Evolutionary conservation across 2,329 filamentous ascomycete genomes (phyloP), one percentile per base, ranked within the genome.

Genomic region (Diaporthe sp.): DNA sequence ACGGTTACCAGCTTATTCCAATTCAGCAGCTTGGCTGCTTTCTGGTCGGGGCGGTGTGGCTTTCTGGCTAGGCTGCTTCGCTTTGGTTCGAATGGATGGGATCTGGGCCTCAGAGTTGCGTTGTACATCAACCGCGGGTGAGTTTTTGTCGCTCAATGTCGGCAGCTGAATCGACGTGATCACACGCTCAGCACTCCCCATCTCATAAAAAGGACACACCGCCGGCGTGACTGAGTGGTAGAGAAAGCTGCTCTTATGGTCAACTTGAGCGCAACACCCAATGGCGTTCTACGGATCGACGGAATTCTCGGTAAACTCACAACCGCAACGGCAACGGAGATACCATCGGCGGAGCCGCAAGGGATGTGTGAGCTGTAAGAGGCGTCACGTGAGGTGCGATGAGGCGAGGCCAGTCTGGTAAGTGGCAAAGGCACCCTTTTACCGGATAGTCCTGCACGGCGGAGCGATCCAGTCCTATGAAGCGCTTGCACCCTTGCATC

Each of bases 351-450:
- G 83, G 73, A 85, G 83, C 78, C 84, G 84, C 76, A 81, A 81
- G 72, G 84, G 83, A 68, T 85, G 84, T 68, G 78, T 81, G 72
- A 80, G 78, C 34, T 85, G 83, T 81, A 86, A 85, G 79, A 80
- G 80, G 72, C 84, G 86, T 77, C 86, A 87, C 77, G 86, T 87
- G 70, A 84, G 86, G 71, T 87, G 86, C 80, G 85, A 87, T 75
- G 86, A 88, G 78, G 82, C 82, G 76, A 85, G 82, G 77, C 86
- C 86, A 55, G 81, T 87, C 57, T 87, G 86, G 86, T 87, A 85
- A 79, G 85, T 83, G 37, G 47, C 25, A 28, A 4, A 13, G 31
- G 20, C 17, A 25, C 9, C 15, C 44, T n/a, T 8, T 8, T 7
- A 10, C 37, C 34, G 58, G 9, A 13, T 25, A 2, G 31, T n/a